Percentiles rank a stretch among this genome's conserved stretches.
Conservation (phyloP, 306 rosid species). For the Trichosanthes cucumerina region DNA sequence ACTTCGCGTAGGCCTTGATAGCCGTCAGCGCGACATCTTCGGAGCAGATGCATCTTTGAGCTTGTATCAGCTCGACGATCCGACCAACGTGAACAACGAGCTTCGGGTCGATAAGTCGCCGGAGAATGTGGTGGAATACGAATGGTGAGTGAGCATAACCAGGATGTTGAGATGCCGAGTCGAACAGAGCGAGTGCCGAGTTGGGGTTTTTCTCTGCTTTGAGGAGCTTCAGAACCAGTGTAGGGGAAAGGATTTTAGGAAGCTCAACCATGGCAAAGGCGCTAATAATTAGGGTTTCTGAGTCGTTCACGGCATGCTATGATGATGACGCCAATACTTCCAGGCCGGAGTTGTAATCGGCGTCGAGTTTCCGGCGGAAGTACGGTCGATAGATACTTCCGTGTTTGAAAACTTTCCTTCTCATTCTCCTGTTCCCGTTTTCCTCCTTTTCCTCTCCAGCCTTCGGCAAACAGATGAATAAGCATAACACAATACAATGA, state of each 20-base stretch:
- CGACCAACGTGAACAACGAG: constrained; percentile 37
- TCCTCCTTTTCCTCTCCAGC: too few species aligned
- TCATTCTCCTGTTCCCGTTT: background rate
- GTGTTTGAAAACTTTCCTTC: background rate
- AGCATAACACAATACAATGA: too few species aligned
- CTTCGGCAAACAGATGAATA: too few species aligned
- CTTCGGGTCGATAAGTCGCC: constrained; percentile 35
- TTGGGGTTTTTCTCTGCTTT: constrained; percentile 42
- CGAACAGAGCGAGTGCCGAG: constrained; percentile 60
- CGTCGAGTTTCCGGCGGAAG: background rate
- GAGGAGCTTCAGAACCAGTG: constrained; percentile 54
- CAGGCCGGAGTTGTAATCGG: background rate
- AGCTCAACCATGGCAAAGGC: constrained; percentile 47
- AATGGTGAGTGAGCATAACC: constrained; percentile 35
- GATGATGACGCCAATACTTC: background rate
- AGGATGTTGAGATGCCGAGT: constrained; percentile 42
- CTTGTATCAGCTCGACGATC: constrained; percentile 34
- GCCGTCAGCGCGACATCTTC: constrained; percentile 67
- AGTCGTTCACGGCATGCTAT: background rate
- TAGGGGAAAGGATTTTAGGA: constrained; percentile 47
- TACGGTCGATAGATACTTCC: background rate
- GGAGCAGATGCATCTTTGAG: constrained; percentile 44
- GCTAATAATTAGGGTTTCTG: background rate
- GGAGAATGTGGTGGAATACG: constrained; percentile 64
- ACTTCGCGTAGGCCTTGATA: constrained; percentile 63